These are phyloP conservation scores for Gaeumannomyces sp. DNA, from an alignment of 2,329 filamentous ascomycete genomes.

Conservation along the genomic window DNA sequence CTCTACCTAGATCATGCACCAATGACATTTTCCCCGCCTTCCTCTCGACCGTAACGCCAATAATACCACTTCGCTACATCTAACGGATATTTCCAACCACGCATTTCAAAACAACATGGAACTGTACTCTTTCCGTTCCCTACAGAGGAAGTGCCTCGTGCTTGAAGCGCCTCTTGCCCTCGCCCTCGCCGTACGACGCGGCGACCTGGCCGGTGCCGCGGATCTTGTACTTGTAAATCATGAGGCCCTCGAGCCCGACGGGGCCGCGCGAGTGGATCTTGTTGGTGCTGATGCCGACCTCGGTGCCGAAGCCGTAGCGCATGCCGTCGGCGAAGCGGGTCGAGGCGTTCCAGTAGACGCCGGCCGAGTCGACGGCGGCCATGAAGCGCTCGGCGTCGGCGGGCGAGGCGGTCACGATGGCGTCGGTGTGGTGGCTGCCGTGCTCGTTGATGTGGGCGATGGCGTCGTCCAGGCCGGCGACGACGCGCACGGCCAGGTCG, in stretches of 20 bases:
- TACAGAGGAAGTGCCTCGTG: slow-evolving; percentile 48
- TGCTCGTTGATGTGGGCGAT: slow-evolving; percentile 87
- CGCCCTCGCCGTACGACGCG: slow-evolving; percentile 62
- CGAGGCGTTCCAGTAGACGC: slow-evolving; percentile 95
- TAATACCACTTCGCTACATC: background rate
- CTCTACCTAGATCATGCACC: background rate
- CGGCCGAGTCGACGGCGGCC: slow-evolving; percentile 77
- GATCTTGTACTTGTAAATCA: slow-evolving; percentile 96
- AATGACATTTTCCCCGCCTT: background rate
- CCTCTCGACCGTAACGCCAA: background rate
- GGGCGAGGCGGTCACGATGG: slow-evolving; percentile 68
- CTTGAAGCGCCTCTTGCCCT: slow-evolving; percentile 52
- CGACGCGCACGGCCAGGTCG: slow-evolving; percentile 75
- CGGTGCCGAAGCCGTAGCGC: slow-evolving; percentile 94
- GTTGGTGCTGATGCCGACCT: slow-evolving; percentile 97
- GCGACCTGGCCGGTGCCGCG: slow-evolving; percentile 79
- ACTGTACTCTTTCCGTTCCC: slow-evolving; percentile 5
- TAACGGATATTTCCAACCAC: background rate
- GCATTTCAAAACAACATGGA: background rate
- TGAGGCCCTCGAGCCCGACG: slow-evolving; percentile 88
- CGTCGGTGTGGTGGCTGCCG: slow-evolving; percentile 91
- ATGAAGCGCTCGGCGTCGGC: slow-evolving; percentile 75
- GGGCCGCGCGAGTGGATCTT: slow-evolving; percentile 95
- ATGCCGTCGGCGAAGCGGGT: slow-evolving; percentile 94
- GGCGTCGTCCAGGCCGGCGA: slow-evolving; percentile 62